Evolutionary conservation across 768 basidiomycete genomes (phyloP), one percentile per base, ranked within the genome.

Genomic region (Goffeauzyma gilvescens): DNA sequence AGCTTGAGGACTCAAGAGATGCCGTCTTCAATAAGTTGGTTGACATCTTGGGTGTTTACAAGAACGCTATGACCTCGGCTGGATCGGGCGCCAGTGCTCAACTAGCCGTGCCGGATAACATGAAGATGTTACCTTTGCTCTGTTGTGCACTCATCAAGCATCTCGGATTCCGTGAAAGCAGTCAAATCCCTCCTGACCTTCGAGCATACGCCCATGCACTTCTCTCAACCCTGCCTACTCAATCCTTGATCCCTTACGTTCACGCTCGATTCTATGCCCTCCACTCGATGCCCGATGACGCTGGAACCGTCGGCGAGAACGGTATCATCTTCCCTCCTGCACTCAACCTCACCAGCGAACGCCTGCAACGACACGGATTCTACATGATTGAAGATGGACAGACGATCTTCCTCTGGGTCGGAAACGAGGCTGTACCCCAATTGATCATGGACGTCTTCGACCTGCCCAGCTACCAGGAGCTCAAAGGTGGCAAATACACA

Each of bases 311-410:
- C 47, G 85, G 81, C 54, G 86, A 93, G 51, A 63, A 75, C 4
- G 90, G 93, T 41, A 71, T 93, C 24, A 75, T 89, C 50, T 68
- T 96, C 61, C 93, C 93, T 1, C 76, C 78, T 2, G 73, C 83
- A 3, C 69, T 93, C 4, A 89, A 90, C 20, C 73, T 87, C 45
- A 89, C 87, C 1, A 86, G 84, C n/a, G 90, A 96, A 64, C 72
- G 86, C 28, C 69, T 98, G 41, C 89, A 95, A 64, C 71, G 89
- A 38, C 87, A 96, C 55, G 93, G 93, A 45, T 69, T 98, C 42
- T 95, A 79, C 75, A 65, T 98, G 49, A 93, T 98, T 52, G 93
- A 96, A 64, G 90, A 96, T 62, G 83, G 82, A 1, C 93, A 96
- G 64, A 89, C 82, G 17, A 83, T 98, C 58, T 96, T 98, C 76